These are phyloP conservation scores for Aspergillus ostianus DNA, from an alignment of 495 filamentous ascomycete genomes.

Conservation along the genomic window DNA sequence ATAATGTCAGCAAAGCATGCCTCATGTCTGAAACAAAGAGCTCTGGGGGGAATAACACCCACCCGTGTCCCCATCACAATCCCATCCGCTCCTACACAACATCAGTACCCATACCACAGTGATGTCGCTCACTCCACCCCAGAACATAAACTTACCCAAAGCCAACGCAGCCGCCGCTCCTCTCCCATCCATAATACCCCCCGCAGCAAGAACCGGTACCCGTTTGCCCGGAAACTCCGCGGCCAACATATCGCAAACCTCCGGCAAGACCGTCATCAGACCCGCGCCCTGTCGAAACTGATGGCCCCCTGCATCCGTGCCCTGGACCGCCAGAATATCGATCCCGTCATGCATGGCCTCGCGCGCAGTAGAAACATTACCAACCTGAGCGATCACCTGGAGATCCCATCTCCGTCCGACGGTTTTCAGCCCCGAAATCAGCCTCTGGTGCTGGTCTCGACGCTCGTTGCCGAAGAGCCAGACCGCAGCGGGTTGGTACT, in stretches of 20 bases:
- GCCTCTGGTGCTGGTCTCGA: not conserved
- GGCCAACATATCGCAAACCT: not conserved
- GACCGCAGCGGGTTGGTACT: not conserved
- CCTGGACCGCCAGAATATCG: slow-evolving; percentile 2
- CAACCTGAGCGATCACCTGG: not conserved
- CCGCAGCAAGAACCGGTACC: not conserved
- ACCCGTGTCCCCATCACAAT: slow-evolving; percentile 5
- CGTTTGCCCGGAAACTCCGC: not conserved
- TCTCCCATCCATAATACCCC: slow-evolving; percentile 1
- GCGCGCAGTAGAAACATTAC: not conserved
- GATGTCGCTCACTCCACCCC: not conserved
- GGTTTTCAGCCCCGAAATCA: not conserved
- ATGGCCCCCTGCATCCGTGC: slow-evolving; percentile 1
- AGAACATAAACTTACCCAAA: not conserved
- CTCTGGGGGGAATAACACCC: not conserved
- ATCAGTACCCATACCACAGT: not conserved
- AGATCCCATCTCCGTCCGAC: not conserved
- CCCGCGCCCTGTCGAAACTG: slow-evolving; percentile 1
- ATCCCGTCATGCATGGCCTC: not conserved
- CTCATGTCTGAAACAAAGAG: not conserved
- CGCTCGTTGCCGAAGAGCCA: not conserved
- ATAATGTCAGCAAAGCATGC: not conserved
- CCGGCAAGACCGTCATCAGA: slow-evolving; percentile 1
- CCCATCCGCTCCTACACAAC: not conserved
- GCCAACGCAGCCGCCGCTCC: not conserved